Evolutionary conservation across 2,329 filamentous ascomycete species (phyloP), one percentile per base, ranked within the genome.

Genomic region (Cytospora schulzeri): DNA sequence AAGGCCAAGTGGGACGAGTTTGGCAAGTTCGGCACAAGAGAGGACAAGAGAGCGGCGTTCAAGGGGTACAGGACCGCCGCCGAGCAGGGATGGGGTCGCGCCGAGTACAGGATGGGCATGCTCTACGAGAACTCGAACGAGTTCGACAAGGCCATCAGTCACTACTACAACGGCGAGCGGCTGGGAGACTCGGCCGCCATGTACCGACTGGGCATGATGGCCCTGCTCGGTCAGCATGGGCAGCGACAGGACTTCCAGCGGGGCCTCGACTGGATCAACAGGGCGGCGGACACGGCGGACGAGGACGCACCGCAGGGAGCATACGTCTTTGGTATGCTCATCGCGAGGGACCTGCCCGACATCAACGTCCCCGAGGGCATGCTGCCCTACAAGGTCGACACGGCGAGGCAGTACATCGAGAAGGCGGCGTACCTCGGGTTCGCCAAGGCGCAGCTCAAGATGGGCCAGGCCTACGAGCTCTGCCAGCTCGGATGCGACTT

Each of bases 81-180:
- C 33, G 90, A 93, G 71, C 88, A 91, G 71, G 92, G 92, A 64
- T 96, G 93, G 78, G 87, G 90, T 26, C 85, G 95, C 70, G 93
- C 95, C 24, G 92, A 98, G 76, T 99, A 99, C 76, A 88, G 95
- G 55, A 96, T 99, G 79, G 95, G 95, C 68, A 99, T 98, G 94
- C 90, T 97, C 64, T 98, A 93, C 75, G 95, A 99, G 78, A 93
- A 91, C 75, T 94, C 93, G 5, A 96, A 96, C 73, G 94, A 99
- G 73, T 89, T 93, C 66, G 85, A 89, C 68, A 97, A 96, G 76
- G 95, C 95, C 7, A 88, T 97, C 73, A 88, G 90, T 72, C 93
- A 98, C 76, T 99, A 98, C 77, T 88, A 92, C 69, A 85, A 86
- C 56, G 95, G 95, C 57, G 88, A 95, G 57, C 85, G 87, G 57